phyloP scores from a whole-genome alignment of 31 red algal species.

The Asparagopsis taxiformis region DNA sequence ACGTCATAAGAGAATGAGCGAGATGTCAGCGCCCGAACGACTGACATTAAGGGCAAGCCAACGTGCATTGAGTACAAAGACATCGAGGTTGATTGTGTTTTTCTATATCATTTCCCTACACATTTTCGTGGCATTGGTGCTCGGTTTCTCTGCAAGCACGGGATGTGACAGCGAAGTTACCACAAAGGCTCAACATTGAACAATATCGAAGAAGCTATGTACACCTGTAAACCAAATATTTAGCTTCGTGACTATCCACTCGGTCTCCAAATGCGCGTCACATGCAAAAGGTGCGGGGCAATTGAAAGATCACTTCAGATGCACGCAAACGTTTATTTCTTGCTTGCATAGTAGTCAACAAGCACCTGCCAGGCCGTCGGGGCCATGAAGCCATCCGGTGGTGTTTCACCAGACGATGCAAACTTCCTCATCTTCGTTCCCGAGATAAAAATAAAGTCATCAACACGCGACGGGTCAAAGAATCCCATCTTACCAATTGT shows the following conservation, averaged over 20 bases:
- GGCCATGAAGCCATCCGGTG: slow-evolving; percentile 97
- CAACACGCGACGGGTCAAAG: slow-evolving; percentile 92
- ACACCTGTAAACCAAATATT: slow-evolving; percentile 3
- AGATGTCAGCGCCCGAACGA: slow-evolving; percentile 77
- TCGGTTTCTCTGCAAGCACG: slow-evolving; percentile 49
- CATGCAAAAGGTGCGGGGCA: too few species aligned
- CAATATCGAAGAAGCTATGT: too few species aligned
- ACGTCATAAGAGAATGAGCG: slow-evolving; percentile 66
- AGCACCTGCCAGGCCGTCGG: slow-evolving; percentile 90
- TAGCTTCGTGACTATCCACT: too few species aligned
- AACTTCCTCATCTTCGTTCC: slow-evolving; percentile 97
- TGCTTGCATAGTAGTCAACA: slow-evolving; percentile 84
- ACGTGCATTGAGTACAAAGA: slow-evolving; percentile 48
- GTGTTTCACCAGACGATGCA: slow-evolving; percentile 81
- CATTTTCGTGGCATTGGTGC: slow-evolving; percentile 76
- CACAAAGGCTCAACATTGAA: slow-evolving; percentile 66
- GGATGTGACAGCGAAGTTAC: slow-evolving; percentile 40
- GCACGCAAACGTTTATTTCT: slow-evolving; percentile 34
- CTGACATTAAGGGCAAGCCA: slow-evolving; percentile 70
- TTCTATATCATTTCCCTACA: slow-evolving; percentile 80
- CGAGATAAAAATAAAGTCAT: slow-evolving; percentile 98
- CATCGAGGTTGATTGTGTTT: slow-evolving; percentile 68
- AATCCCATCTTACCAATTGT: slow-evolving; percentile 86
- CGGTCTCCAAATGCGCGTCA: too few species aligned
- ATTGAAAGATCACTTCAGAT: not conserved